Base-by-base conservation (phyloP, 257 asterid species). In the Lithospermum erythrorhizon region DNA sequence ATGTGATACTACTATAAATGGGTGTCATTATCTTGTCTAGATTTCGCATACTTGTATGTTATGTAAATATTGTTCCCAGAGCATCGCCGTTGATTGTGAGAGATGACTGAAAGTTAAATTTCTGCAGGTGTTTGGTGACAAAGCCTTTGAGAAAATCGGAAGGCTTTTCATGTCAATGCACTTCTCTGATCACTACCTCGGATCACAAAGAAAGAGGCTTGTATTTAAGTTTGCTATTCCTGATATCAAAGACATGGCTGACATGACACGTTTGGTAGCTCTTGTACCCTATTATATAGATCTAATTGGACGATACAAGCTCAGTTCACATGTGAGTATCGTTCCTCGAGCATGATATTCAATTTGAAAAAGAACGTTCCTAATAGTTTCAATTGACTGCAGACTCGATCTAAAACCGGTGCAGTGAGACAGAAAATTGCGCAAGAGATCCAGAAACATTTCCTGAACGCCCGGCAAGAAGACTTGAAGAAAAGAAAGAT, bases 251-350 rank as follows among this genome's bases (percentile, higher is more conserved):
- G 62, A 79, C 66, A 87, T 90, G 94, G 86, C 77, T 65, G 97
- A 87, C 70, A 85, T 90, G 97, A 80, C 89, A 66, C 89, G 95
- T 25, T 77, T 90, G 77, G 87, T 90, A 71, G 95, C 95, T 68
- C 96, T 90, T 19, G 88, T 87, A 25, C 97, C 96, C 57, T 87
- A 90, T 72, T 90, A 90, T 81, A 85, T 90, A 18, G 97, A 90
- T 77, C 70, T 87, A 35, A 71, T 90, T 53, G 97, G 97, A 17
- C 79, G 87, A 53, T 90, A 90, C 86, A 90, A 87, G 72, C 87
- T 90, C 70, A 81, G 96, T 72, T 82, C 95, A 15, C 95, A 85
- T 47, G 97, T 90, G 76, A 76, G 95, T 53, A 51, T n/a, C 64
- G 16, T 6, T 45, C 4, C 5, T 61, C 49, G 29, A 13, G 25